Evolutionary conservation across 441 rosid species (phyloP), one percentile per base, ranked within the genome.

Genomic region (Gossypium davidsonii): DNA sequence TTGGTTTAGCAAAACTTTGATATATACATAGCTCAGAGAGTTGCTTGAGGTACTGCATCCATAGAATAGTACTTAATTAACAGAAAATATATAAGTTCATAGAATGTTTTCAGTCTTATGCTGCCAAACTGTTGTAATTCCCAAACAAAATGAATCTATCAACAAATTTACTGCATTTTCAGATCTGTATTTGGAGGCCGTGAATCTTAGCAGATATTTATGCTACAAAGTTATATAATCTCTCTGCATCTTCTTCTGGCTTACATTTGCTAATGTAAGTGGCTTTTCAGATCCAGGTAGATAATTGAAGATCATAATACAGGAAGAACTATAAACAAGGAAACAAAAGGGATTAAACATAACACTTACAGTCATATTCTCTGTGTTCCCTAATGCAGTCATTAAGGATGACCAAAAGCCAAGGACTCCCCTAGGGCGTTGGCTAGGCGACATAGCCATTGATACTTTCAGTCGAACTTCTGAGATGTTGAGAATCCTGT

Each of bases 371-470:
- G 94, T 91, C 99, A 96, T 93, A 77, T 90, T 96, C 85, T 96
- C 98, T 12, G 97, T 93, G 84, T 93, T 96, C 58, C 99, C 98
- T 77, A 96, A 85, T 75, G 99, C 97, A 84, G 98, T 96, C 99
- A 96, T 96, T 84, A 90, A 80, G 73, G 99, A 91, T 76, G 91
- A 90, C 98, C 98, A 93, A 83, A 96, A 96, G 64, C 99, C 99
- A 80, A 91, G 98, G 34, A 93, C 98, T 75, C 98, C 97, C 73
- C 93, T 86, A 53, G 98, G 99, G 66, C 98, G 84, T 78, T 93
- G 99, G 86, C 94, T 84, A 60, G 97, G 99, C 55, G 98, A 93
- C 99, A 96, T 93, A 65, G 92, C 82, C 98, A 93, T 90, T 49
- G 99, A 93, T 70, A 93, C 89, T 86, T 90, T 93, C 78, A 90